Evolutionary conservation across 208 protist species (phyloP), one percentile per base, ranked within the genome.

Genomic region (Crithidia fasciculata): DNA sequence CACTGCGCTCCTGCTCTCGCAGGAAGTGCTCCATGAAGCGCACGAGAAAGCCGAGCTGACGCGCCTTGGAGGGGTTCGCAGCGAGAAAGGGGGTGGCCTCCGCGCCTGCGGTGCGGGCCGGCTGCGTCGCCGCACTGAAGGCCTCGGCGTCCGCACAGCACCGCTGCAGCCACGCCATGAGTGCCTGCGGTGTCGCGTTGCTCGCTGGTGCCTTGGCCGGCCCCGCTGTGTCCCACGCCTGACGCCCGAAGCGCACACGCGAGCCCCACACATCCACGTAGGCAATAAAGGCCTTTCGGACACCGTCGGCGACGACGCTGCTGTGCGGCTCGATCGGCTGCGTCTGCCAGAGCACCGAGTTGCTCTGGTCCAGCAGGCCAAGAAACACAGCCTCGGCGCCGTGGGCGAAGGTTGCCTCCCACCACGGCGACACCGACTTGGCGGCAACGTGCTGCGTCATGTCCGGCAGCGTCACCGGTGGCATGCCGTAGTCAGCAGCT

Each of bases 1-100:
- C 28, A 28, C 8, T 74, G 72, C 70, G 71, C 67, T 91, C 81
- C 78, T 91, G 71, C 78, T 80, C 64, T 3, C 84, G 83, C 54
- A 92, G 73, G 72, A 91, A 84, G 56, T 89, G 67, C 69, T 91
- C 90, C 75, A 90, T 83, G 59, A 91, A 92, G 50, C 82, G 90
- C 3, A 95, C 81, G 9, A 95, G 73, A 53, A 68, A 78, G 66
- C 71, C 71, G 4, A 83, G 69, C 41, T 73, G 72, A 13, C 56
- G 66, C 15, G 56, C 64, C 58, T 50, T 59, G 58, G 39, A 43
- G 8, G 61, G 68, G 1, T 61, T 72, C 8, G 68, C 53, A 19
- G 72, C 75, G 16, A 88, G 52, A 16, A 87, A 87, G 10, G 82
- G 82, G 2, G 49, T 9, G 16, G 55, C 65, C 57, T 69, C 66